Conservation (phyloP, 441 rosid species). For the Gossypium davidsonii region DNA sequence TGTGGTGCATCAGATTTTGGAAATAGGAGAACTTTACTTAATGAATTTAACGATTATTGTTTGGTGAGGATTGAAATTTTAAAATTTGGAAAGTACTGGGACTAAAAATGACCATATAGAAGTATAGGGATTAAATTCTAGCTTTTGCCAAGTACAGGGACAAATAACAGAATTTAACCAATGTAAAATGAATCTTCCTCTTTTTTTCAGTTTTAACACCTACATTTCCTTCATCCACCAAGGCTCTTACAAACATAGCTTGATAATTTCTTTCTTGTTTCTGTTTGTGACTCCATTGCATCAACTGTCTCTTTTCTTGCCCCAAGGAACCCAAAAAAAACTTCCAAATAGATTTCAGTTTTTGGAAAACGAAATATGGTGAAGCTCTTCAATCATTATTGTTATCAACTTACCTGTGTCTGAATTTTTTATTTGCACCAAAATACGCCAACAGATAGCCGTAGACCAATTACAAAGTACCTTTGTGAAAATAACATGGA, state of each 20-base stretch:
- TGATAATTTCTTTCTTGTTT: not conserved
- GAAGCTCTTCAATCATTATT: not conserved
- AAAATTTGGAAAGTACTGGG: too few relatives aligned
- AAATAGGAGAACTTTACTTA: too few relatives aligned
- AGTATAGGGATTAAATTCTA: too few relatives aligned
- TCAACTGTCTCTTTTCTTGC: conserved; percentile 1
- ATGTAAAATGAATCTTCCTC: not conserved
- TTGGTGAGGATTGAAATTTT: too few relatives aligned
- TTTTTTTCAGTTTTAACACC: not conserved
- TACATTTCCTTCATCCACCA: not conserved
- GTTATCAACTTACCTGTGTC: not conserved
- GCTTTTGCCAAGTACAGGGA: too few relatives aligned
- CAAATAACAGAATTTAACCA: too few relatives aligned
- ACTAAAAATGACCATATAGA: too few relatives aligned
- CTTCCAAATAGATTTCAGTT: not conserved
- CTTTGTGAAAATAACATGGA: not conserved
- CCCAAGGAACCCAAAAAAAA: not conserved
- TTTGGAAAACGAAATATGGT: not conserved
- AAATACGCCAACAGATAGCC: not conserved
- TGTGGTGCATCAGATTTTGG: too few relatives aligned
- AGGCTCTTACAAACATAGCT: not conserved
- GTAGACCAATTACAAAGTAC: not conserved
- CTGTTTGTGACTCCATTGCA: not conserved
- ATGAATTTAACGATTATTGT: too few relatives aligned
- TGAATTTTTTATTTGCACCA: not conserved